Conservation (phyloP, 2,329 filamentous ascomycete species). For the Coniella lustricola region DNA sequence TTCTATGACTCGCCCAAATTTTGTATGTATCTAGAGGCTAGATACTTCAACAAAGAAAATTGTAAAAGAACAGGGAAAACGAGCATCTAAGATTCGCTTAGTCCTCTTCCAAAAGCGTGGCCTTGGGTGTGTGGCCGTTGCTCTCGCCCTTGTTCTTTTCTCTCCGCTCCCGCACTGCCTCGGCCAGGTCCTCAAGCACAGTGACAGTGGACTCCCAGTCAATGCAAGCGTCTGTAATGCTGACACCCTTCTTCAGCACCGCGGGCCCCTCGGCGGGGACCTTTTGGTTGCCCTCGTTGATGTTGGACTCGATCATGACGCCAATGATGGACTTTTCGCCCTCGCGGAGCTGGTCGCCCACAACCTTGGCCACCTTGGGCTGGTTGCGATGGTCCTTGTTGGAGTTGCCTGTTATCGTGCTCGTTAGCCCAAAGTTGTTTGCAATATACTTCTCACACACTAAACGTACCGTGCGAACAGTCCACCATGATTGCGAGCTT, state of each 20-base stretch:
- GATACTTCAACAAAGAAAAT: too few relatives aligned
- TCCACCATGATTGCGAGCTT: conserved; percentile 94
- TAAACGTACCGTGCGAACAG: conserved; percentile 77
- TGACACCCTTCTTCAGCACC: conserved; percentile 79
- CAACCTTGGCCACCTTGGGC: conserved; percentile 76
- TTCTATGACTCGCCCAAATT: too few relatives aligned
- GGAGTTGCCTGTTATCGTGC: conserved; percentile 66
- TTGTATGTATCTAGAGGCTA: neutral
- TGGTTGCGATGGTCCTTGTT: conserved; percentile 97
- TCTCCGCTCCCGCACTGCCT: conserved; percentile 72
- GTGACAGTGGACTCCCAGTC: conserved; percentile 79
- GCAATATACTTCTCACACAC: too few relatives aligned
- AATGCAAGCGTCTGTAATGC: conserved; percentile 95
- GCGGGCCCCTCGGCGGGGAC: conserved; percentile 74
- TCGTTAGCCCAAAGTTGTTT: too few relatives aligned
- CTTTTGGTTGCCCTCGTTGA: conserved; percentile 86
- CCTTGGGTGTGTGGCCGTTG: conserved; percentile 29
- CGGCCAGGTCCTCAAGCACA: conserved; percentile 77
- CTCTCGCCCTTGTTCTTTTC: conserved; percentile 36
- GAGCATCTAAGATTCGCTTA: conserved; percentile 22
- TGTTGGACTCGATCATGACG: conserved; percentile 98
- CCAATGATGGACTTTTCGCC: conserved; percentile 87
- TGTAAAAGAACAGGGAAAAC: neutral
- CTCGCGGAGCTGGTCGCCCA: conserved; percentile 78
- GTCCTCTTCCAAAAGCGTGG: conserved; percentile 46